Percentiles rank a stretch among this genome's conserved stretches.
Conservation (phyloP, 2,329 filamentous ascomycete species). For the Sclerotinia spermophila region DNA sequence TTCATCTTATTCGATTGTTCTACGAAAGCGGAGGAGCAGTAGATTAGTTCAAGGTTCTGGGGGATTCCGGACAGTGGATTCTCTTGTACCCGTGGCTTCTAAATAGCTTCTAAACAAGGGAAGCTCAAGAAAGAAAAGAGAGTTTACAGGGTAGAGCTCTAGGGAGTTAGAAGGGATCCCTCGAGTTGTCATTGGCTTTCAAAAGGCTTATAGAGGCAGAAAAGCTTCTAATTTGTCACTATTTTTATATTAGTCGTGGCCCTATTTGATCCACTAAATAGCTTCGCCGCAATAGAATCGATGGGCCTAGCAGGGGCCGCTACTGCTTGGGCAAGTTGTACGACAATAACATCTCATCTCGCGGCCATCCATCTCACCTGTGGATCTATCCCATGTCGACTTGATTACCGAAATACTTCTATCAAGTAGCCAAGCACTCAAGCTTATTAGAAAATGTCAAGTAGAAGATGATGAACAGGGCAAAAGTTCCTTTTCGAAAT, state of each 20-base stretch:
- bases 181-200: conserved; percentile 1
- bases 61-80: conserved; percentile 17
- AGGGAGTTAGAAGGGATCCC: conserved; percentile 4
- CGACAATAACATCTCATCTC: conserved; percentile 14
- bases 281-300: conserved; percentile 12
- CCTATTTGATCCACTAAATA: conserved; percentile 12
- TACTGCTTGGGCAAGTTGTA: conserved; percentile 7
- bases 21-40: neutral
- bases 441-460: neutral
- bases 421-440: neutral
- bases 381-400: conserved; percentile 9
- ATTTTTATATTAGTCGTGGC: conserved; percentile 15
- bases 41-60: conserved; percentile 12
- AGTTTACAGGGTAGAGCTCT: conserved; percentile 2
- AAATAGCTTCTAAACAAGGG: conserved; percentile 4
- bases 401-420: conserved; percentile 11
- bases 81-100: conserved; percentile 1
- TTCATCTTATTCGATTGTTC: conserved; percentile 1
- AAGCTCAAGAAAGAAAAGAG: conserved; percentile 1
- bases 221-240: conserved; percentile 15
- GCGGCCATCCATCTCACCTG: conserved; percentile 11
- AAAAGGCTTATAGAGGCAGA: neutral
- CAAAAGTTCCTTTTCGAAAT: conserved; percentile 5
- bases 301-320: conserved; percentile 3
- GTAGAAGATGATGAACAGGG: neutral